These are phyloP conservation scores for Chrysochromulina tobinii DNA, from an alignment of 78 protist species.

Conservation along the genomic window DNA sequence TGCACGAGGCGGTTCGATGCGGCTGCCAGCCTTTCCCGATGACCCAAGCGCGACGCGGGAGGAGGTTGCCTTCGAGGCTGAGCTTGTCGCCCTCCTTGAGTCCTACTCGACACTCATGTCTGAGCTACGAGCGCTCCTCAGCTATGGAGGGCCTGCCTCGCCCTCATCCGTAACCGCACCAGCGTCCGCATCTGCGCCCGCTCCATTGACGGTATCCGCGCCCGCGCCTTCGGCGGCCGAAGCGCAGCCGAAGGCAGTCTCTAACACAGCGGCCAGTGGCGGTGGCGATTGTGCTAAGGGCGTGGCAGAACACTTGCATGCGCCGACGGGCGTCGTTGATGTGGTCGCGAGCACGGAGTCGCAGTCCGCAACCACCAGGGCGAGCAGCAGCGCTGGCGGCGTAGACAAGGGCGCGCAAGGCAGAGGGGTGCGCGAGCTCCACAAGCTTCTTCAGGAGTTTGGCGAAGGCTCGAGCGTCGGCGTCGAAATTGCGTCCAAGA, in stretches of 20 bases:
- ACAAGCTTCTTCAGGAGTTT: background rate
- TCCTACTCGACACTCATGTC: too few relatives aligned
- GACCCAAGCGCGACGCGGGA: too few relatives aligned
- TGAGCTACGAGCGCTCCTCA: too few relatives aligned
- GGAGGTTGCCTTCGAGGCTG: too few relatives aligned
- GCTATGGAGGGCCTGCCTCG: too few relatives aligned
- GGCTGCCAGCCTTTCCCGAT: too few relatives aligned
- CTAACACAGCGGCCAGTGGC: background rate
- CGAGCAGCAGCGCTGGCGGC: background rate
- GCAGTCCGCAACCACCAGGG: background rate
- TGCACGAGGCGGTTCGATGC: background rate
- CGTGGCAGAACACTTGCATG: background rate
- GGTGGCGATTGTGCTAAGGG: background rate
- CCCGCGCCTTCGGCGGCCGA: background rate
- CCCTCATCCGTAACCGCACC: too few relatives aligned
- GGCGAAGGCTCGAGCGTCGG: background rate
- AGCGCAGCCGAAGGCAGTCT: background rate
- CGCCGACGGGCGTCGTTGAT: too few relatives aligned
- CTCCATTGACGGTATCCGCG: too few relatives aligned
- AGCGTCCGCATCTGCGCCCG: too few relatives aligned
- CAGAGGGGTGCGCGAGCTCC: constrained; percentile 12
- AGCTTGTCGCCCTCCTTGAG: too few relatives aligned
- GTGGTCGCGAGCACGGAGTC: background rate
- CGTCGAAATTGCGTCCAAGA: background rate
- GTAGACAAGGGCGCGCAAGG: background rate